Percentiles rank a stretch among this genome's conserved stretches.
Evolutionary conservation across 495 filamentous ascomycete genomes (phyloP).

Genomic region (Staphylotrichum tortipilum): DNA sequence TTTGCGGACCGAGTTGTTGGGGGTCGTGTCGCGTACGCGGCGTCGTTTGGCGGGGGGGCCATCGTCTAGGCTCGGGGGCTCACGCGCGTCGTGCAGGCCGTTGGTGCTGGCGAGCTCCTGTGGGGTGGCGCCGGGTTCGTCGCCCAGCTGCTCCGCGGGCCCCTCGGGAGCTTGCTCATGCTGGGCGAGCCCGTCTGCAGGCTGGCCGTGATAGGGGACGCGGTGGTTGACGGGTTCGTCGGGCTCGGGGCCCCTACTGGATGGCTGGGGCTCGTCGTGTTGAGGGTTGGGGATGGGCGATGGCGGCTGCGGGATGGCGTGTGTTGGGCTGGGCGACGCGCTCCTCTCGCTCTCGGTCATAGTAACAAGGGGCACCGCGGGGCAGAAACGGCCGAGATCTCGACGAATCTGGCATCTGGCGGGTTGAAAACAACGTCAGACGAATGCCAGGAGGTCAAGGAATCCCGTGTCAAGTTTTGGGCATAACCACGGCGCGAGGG

Average conservation of each 20-base stretch:
- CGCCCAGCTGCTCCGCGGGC: background rate
- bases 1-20: slow-evolving; percentile 24
- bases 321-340: slow-evolving; percentile 42
- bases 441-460: slow-evolving; percentile 44
- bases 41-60: slow-evolving; percentile 65
- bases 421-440: slow-evolving; percentile 55
- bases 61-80: slow-evolving; percentile 20
- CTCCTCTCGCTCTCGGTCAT: slow-evolving; percentile 44
- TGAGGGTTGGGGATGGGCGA: slow-evolving; percentile 21
- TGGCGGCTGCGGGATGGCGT: slow-evolving; percentile 23
- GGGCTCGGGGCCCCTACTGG: background rate
- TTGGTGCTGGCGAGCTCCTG: no score
- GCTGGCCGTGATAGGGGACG: background rate
- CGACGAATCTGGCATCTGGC: slow-evolving; percentile 56
- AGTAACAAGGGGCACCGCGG: slow-evolving; percentile 35
- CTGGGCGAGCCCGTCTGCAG: background rate
- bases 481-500: slow-evolving; percentile 44
- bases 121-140: slow-evolving; percentile 10
- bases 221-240: slow-evolving; percentile 4
- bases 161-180: background rate
- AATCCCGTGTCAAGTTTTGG: slow-evolving; percentile 52
- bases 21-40: slow-evolving; percentile 47
- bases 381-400: slow-evolving; percentile 48
- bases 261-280: slow-evolving; percentile 7
- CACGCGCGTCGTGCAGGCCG: slow-evolving; percentile 9